Base-by-base conservation (phyloP, 768 basidiomycete species). In the Dioszegia crocea region DNA sequence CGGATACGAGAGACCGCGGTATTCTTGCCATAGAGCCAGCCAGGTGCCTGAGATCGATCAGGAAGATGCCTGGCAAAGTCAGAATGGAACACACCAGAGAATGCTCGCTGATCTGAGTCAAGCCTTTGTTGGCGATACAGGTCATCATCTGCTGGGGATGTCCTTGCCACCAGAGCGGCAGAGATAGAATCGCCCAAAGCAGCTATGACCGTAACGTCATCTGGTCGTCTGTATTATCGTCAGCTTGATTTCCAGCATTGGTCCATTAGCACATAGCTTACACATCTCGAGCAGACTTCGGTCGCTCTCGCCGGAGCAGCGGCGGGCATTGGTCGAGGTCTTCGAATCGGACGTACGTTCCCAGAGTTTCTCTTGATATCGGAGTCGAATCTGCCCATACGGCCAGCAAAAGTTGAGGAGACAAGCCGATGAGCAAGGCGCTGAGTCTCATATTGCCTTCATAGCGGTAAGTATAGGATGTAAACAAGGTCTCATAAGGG, bases 131-230 rank as follows among this genome's bases (percentile, higher is more conserved):
- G 1, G 19, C 19, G 33, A 36, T 26, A 4, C 3, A 14, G 36
- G 19, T 39, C 51, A 31, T 57, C 21, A 12, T 57, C 46, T 8
- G 14, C 40, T 10, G 44, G 63, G 10, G 62, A 45, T 14, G 68
- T 52, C 45, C 59, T 44, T 24, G 75, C 75, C 43, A 78, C 64
- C 8, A 71, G 43, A 0, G 67, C 77, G 6, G 76, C 77, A 2
- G 77, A 75, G 55, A 78, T 77, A 1, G 71, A 74, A 48, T 78
- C 77, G 12, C 77, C 77, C n/a, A 78, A 12, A 11, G 75, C 76
- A 60, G 75, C 68, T 23, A 76, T 51, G 9, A 74, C 74, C 14
- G 59, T 56, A 57, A 78, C 71, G 40, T 78, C 75, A 41, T 78
- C 77, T 41, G 77, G 77, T 2, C 76, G 71, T 11, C 74, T 75